phyloP scores from a whole-genome alignment of 2,329 filamentous ascomycete genomes.

The Fusarium sarcochroum region DNA sequence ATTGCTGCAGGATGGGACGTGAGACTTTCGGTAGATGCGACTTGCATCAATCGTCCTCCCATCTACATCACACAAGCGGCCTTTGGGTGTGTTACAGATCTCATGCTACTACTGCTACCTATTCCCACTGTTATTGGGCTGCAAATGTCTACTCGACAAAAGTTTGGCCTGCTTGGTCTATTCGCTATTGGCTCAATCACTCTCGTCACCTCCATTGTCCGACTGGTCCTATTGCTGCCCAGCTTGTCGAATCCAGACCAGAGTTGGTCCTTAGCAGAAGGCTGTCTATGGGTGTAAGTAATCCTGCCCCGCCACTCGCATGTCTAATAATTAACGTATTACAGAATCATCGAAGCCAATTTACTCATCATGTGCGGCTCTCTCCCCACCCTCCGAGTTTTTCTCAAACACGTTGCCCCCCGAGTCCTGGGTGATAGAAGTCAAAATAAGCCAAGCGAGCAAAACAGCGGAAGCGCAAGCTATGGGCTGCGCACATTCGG shows the following conservation, averaged over 20 bases:
- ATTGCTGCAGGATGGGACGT: constrained; percentile 18
- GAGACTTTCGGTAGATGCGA: background rate
- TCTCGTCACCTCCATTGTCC: constrained; percentile 14
- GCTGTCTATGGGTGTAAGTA: constrained; percentile 22
- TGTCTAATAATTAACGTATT: rapidly evolving
- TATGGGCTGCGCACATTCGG: constrained; percentile 14
- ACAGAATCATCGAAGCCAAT: constrained; percentile 18
- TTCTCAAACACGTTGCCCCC: constrained; percentile 16
- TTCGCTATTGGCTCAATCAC: constrained; percentile 20
- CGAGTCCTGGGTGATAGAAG: constrained; percentile 19
- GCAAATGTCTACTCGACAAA: constrained; percentile 12
- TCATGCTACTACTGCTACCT: constrained; percentile 4
- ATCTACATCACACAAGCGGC: constrained; percentile 24
- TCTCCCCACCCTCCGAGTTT: constrained; percentile 13
- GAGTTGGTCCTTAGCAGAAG: constrained; percentile 20
- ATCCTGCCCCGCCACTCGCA: rapidly evolving
- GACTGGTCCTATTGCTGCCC: constrained; percentile 5
- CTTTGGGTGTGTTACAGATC: constrained; percentile 16
- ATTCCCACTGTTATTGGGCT: constrained; percentile 5
- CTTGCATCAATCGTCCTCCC: constrained; percentile 16
- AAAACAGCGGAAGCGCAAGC: constrained; percentile 1
- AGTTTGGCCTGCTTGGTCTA: constrained; percentile 2
- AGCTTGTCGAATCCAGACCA: constrained; percentile 16
- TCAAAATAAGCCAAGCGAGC: background rate
- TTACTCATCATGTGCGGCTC: constrained; percentile 18